Base-by-base conservation (phyloP, 768 basidiomycete genomes). In the Panellus pusillus region DNA sequence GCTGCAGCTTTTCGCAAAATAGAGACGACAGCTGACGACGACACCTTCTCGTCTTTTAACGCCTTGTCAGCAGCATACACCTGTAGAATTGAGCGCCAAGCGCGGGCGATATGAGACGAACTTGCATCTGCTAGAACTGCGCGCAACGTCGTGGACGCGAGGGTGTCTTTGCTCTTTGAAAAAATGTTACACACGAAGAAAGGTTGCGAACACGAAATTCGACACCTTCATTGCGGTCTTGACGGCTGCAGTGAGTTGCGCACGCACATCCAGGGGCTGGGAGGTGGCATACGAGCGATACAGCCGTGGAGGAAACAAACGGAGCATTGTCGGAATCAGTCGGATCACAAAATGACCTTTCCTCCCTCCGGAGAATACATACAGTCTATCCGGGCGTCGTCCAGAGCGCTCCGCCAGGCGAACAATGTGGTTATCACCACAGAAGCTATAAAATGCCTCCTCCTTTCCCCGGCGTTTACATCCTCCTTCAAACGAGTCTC, bases 181-280 rank as follows among this genome's bases (percentile, higher is more conserved):
- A 13, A 20, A 40, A 51, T 47, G 31, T 47, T n/a, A 18, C 9
- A 27, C 0, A 20, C 11, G 9, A 1, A 2, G 29, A 6, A 1
- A 8, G 27, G 17, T 32, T 15, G 11, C 6, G 24, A 24, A 24
- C 24, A 6, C 24, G 24, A 24, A 37, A 29, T 4, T 11, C 11
- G 20, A n/a, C 35, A 86, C 87, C 79, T 85, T 89, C 83, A 90
- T 81, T 9, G 87, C 82, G 20, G 66, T 61, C 63, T 89, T 90
- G 19, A 89, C 76, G 48, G 79, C 79, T 38, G 66, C 62, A 47
- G 76, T 67, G 29, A 90, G 72, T 46, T 70, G 74, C 37, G 76
- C 62, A 19, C 86, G 81, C 51, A 87, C 66, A 52, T 81, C 87
- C 83, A 38, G 44, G 20, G 50, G 19, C 15, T 45, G 45, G 19